Base-by-base conservation (phyloP, 192 early-diverging fungal species). In the Coemansia sp. region DNA sequence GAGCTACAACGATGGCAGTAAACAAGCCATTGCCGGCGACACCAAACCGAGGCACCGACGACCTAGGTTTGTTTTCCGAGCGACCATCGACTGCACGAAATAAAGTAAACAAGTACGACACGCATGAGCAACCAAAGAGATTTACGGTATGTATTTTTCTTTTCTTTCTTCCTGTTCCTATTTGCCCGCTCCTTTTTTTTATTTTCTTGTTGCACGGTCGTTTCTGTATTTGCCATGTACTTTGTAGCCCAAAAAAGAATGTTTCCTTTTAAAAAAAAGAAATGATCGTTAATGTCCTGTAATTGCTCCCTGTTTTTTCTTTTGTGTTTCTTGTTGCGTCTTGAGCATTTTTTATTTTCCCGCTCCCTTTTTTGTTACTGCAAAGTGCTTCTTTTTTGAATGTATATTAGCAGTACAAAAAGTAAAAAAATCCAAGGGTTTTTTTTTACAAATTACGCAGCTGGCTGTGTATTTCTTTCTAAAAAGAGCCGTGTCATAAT, bases 1-100 rank as follows among this genome's bases (percentile, higher is more conserved):
- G n/a, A n/a, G n/a, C n/a, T n/a, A n/a, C n/a, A 16, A 14, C 54
- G 30, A 80, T 74, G 77, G 66, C 77, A n/a, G 72, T 74, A 48
- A 74, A 74, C 66, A 74, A 74, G 29, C 72, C 77, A 10, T 54
- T 80, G 65, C 72, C 77, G 0, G 68, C 50, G n/a, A 64, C 72
- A 20, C 72, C 68, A 2, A 68, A 64, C 49, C 29, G 36, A 42
- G 30, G 40, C 58, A 31, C 48, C 16, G 33, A 61, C 45, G 63
- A 72, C 32, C 48, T 28, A 18, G 20, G 48, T 31, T 36, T 61
- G 16, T 25, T 52, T 12, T 33, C 36, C 22, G 64, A 68, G 61
- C 71, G 48, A 22, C 71, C 49, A 2, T 61, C 52, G 14, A 61
- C 58, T n/a, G 57, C 65, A 45, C 40, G 31, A 49, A 45, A 29